Percentiles rank a stretch among this genome's conserved stretches.
phyloP scores from a whole-genome alignment of 495 filamentous ascomycete species.

The Neurospora sp. region DNA sequence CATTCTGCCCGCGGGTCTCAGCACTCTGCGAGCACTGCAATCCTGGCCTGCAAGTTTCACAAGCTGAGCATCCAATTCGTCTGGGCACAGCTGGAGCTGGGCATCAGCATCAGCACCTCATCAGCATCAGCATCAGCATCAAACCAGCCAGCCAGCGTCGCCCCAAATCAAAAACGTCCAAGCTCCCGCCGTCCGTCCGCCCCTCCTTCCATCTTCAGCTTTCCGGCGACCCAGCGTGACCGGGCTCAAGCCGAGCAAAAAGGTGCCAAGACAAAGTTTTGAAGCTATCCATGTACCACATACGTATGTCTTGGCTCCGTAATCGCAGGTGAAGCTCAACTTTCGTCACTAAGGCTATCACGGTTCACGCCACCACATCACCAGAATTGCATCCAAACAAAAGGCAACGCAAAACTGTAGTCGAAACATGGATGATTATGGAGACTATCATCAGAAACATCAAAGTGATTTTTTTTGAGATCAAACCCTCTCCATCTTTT shows the following conservation, averaged over 20 bases:
- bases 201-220: neutral
- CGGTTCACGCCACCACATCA: neutral
- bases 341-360: neutral
- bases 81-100: neutral
- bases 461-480: neutral
- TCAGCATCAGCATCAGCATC: neutral
- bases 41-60: neutral
- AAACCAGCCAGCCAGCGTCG: neutral
- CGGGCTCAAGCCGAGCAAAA: neutral
- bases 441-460: neutral
- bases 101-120: neutral
- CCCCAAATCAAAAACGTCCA: neutral
- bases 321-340: neutral
- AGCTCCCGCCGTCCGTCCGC: neutral
- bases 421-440: neutral
- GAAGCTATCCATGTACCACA: neutral
- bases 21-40: neutral
- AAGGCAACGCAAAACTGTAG: neutral
- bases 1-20: conserved; percentile 3
- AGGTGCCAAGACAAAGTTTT: neutral
- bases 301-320: neutral
- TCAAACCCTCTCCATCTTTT: neutral
- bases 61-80: neutral
- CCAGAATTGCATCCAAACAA: neutral
- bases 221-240: neutral